A percentile compares a stretch with the other conserved stretches of the same genome.
phyloP scores from a whole-genome alignment of 2,329 filamentous ascomycete species.

The Aspergillus japonicus region DNA sequence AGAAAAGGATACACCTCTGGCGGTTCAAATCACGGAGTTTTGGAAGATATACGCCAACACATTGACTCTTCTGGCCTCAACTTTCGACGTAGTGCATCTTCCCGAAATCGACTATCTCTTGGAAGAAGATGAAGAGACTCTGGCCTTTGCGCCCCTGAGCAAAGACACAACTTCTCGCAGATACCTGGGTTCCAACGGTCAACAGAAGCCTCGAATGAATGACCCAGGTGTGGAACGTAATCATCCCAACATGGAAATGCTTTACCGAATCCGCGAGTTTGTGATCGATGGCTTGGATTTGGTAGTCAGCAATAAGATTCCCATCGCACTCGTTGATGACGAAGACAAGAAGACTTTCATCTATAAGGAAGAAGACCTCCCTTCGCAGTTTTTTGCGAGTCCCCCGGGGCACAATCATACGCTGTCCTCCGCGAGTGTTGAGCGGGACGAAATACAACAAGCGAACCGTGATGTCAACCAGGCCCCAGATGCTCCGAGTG shows the following conservation, averaged over 20 bases:
- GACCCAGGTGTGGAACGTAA: conserved; percentile 53
- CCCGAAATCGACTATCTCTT: conserved; percentile 61
- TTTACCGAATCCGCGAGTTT: conserved; percentile 64
- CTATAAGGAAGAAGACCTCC: conserved; percentile 54
- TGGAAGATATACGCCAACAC: conserved; percentile 67
- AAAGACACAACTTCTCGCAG: conserved; percentile 50
- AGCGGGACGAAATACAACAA: conserved; percentile 39
- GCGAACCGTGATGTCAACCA: conserved; percentile 26
- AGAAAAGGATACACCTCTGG: conserved; percentile 54
- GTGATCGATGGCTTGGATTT: conserved; percentile 61
- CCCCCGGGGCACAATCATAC: conserved; percentile 43
- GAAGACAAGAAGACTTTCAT: conserved; percentile 49
- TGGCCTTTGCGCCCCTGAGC: conserved; percentile 63
- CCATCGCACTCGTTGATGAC: conserved; percentile 48
- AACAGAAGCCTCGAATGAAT: conserved; percentile 53
- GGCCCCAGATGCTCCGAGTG: conserved; percentile 30
- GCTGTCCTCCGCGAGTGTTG: conserved; percentile 42
- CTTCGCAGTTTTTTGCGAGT: conserved; percentile 51
- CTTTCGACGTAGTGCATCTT: conserved; percentile 59
- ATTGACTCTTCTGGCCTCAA: conserved; percentile 58
- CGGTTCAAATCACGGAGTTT: conserved; percentile 58
- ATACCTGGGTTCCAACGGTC: conserved; percentile 49
- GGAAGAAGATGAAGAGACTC: conserved; percentile 65
- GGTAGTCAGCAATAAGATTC: conserved; percentile 52
- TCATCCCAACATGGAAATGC: conserved; percentile 63